Percentiles rank a stretch among this genome's conserved stretches.
Conservation (phyloP, 192 early-diverging fungal species). For the Podila horticola region DNA sequence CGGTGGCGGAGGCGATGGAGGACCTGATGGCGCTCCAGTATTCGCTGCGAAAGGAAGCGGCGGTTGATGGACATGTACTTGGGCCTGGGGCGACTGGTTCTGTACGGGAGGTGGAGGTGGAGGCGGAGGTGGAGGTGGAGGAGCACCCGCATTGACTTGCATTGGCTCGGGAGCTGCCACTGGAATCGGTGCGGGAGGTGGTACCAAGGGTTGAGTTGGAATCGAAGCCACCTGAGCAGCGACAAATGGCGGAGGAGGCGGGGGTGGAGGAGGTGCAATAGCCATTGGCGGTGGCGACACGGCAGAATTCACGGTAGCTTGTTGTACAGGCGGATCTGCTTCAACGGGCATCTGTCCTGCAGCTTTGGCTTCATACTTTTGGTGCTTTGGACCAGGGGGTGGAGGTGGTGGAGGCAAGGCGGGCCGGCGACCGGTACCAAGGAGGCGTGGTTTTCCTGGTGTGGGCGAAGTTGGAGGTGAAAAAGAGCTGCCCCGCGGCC, state of each 20-base stretch:
- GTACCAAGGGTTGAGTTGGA: not conserved
- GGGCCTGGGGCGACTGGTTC: not conserved
- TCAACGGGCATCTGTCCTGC: not conserved
- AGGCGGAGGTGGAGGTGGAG: constrained; percentile 28
- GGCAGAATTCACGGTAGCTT: not conserved
- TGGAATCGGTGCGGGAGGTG: not conserved
- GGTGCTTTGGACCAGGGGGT: constrained; percentile 42
- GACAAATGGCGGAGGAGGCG: constrained; percentile 12
- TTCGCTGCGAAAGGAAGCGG: not conserved
- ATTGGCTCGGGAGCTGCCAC: no score
- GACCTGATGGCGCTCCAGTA: not conserved
- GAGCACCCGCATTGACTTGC: not conserved
- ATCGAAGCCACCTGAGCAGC: constrained; percentile 29
- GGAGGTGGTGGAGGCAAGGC: constrained; percentile 43
- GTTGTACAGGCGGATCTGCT: not conserved
- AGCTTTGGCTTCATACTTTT: constrained; percentile 17
- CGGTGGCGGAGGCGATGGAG: constrained; percentile 22
- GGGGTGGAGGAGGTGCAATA: constrained; percentile 12
- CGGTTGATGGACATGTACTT: not conserved
- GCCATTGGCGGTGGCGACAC: constrained; percentile 1
- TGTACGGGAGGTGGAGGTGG: constrained; percentile 16
- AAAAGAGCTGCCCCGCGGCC: not conserved
- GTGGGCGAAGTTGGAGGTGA: constrained; percentile 13
- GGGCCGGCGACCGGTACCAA: constrained; percentile 25
- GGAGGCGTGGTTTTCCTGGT: constrained; percentile 15